A percentile compares a stretch with the other conserved stretches of the same genome.
Conservation (phyloP, 2,329 filamentous ascomycete species). For the Phialophora expanda region DNA sequence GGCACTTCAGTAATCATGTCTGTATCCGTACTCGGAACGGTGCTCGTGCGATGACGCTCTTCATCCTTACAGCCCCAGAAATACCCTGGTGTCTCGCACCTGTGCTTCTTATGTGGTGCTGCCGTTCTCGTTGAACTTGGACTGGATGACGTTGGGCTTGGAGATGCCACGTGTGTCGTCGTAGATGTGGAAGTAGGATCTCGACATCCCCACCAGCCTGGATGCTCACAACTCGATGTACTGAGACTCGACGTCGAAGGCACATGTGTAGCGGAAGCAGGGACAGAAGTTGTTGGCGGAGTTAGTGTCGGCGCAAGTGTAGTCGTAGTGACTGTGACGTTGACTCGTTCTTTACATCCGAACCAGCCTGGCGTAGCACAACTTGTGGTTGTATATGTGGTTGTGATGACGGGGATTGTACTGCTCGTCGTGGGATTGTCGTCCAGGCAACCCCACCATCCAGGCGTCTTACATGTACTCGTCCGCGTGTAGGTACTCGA, state of each 20-base stretch:
- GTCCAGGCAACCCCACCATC: conserved; percentile 78
- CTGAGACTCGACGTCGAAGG: conserved; percentile 36
- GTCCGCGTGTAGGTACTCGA: conserved; percentile 74
- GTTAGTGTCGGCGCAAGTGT: conserved; percentile 35
- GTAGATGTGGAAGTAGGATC: conserved; percentile 44
- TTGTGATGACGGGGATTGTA: conserved; percentile 41
- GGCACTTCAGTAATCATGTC: conserved; percentile 32
- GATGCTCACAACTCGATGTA: conserved; percentile 46
- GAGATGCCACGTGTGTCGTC: conserved; percentile 11
- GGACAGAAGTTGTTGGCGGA: conserved; percentile 40
- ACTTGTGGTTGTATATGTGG: conserved; percentile 46
- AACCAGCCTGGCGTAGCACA: conserved; percentile 53
- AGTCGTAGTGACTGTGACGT: conserved; percentile 43
- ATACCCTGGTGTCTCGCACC: conserved; percentile 59
- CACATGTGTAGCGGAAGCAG: conserved; percentile 37
- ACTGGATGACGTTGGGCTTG: conserved; percentile 30
- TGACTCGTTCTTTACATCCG: conserved; percentile 48
- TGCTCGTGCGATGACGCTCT: conserved; percentile 13
- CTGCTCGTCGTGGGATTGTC: conserved; percentile 52
- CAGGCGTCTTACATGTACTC: conserved; percentile 85
- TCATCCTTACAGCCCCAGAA: conserved; percentile 63
- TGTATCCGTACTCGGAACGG: conserved; percentile 42
- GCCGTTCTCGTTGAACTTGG: conserved; percentile 29
- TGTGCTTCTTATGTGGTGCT: conserved; percentile 27
- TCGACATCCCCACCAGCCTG: conserved; percentile 49